These are phyloP conservation scores for Petunia hybrid DNA, from an alignment of 305 asterid species.

Conservation along the genomic window DNA sequence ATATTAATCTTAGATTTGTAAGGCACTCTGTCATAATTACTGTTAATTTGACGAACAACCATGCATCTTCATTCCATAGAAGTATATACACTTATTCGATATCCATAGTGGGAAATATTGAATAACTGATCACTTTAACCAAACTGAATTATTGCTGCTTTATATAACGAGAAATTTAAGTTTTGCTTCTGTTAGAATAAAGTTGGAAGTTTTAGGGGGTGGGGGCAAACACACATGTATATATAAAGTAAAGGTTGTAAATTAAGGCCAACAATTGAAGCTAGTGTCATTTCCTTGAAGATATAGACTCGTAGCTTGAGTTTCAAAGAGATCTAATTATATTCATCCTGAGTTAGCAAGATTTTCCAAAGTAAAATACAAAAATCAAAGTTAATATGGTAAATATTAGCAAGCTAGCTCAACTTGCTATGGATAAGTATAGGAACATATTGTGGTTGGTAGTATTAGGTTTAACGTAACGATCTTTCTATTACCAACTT, in stretches of 20 bases:
- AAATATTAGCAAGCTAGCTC: background rate
- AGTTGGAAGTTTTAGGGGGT: background rate
- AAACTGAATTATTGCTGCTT: background rate
- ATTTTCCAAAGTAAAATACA: background rate
- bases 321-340: background rate
- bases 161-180: background rate
- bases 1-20: background rate
- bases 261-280: background rate
- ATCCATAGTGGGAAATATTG: background rate
- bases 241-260: background rate
- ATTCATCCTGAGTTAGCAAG: background rate
- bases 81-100: background rate
- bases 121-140: background rate
- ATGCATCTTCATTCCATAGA: background rate
- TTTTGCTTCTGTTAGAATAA: background rate
- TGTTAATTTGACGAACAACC: background rate
- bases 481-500: background rate
- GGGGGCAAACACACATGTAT: background rate
- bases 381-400: background rate
- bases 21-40: background rate
- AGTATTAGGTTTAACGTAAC: constrained; percentile 8
- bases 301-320: too few relatives aligned
- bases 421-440: background rate
- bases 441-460: background rate
- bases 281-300: background rate